Evolutionary conservation across 768 basidiomycete genomes (phyloP).

Genomic region (Rhizopogon vinicolor): DNA sequence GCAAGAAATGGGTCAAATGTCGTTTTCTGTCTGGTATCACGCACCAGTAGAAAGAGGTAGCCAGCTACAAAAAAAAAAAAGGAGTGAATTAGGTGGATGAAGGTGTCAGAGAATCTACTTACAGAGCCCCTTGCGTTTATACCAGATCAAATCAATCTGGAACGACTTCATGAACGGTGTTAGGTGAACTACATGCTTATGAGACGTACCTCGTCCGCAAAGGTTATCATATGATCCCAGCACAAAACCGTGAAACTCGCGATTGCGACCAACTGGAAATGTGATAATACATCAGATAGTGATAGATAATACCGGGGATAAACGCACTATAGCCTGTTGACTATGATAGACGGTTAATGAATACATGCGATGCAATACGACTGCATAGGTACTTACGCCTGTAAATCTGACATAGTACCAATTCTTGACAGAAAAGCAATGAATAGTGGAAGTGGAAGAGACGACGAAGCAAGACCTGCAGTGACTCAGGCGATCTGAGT

Average conservation of each 20-base stretch:
- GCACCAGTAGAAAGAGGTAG: conserved; percentile 31
- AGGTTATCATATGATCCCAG: conserved; percentile 34
- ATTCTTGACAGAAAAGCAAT: neutral
- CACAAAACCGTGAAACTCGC: conserved; percentile 43
- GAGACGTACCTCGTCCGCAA: conserved; percentile 25
- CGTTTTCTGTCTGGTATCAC: conserved; percentile 1
- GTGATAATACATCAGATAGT: neutral
- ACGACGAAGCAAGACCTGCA: neutral
- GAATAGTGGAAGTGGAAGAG: neutral
- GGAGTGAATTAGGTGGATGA: conserved; percentile 23
- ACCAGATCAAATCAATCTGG: conserved; percentile 30
- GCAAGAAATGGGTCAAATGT: neutral
- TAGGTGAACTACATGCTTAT: neutral
- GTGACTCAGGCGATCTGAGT: neutral
- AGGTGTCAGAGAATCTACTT: conserved; percentile 24
- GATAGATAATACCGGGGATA: neutral
- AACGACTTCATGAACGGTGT: neutral
- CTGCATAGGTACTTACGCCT: neutral
- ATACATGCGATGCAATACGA: neutral
- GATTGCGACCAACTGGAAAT: conserved; percentile 42
- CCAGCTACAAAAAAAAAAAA: conserved; percentile 15
- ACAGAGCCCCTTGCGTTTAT: conserved; percentile 41
- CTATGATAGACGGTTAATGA: neutral
- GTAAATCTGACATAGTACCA: neutral
- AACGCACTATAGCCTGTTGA: neutral